Percentiles rank a stretch among this genome's conserved stretches.
These are phyloP conservation scores for Brassica rapa DNA, from an alignment of 345 rosid species.

Conservation along the genomic window DNA sequence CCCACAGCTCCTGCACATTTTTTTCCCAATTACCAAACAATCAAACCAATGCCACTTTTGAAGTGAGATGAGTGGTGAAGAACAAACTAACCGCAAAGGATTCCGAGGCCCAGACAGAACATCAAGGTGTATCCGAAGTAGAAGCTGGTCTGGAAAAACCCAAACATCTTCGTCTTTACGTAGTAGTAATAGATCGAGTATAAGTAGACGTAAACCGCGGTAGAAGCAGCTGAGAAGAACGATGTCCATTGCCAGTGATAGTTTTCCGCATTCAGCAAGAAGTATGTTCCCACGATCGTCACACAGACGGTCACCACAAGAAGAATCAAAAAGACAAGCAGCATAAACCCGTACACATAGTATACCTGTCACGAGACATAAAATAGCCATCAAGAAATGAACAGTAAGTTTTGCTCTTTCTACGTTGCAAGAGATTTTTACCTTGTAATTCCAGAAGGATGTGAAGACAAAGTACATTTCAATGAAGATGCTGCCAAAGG, in stretches of 20 bases:
- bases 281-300: slow-evolving; percentile 93
- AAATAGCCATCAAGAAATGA: neutral
- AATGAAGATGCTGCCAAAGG: slow-evolving; percentile 96
- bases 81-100: slow-evolving; percentile 79
- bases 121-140: slow-evolving; percentile 92
- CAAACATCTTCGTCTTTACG: slow-evolving; percentile 90
- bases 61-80: neutral
- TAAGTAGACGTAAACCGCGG: slow-evolving; percentile 86
- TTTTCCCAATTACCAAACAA: slow-evolving; percentile 4
- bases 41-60: neutral
- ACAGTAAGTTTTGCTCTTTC: neutral
- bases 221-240: slow-evolving; percentile 95
- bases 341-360: slow-evolving; percentile 93
- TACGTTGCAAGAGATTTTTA: slow-evolving; percentile 32
- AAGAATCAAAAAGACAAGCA: slow-evolving; percentile 85
- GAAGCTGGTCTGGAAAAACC: slow-evolving; percentile 95
- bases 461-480: slow-evolving; percentile 96
- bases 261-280: slow-evolving; percentile 91
- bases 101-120: slow-evolving; percentile 94
- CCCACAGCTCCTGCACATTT: slow-evolving; percentile 82
- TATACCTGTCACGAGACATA: slow-evolving; percentile 63
- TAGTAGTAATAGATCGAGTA: slow-evolving; percentile 87
- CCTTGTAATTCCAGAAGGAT: slow-evolving; percentile 99
- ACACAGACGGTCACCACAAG: slow-evolving; percentile 88
- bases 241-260: slow-evolving; percentile 99